phyloP scores from a whole-genome alignment of 139 green algal species.

The Coelastrella sp. region DNA sequence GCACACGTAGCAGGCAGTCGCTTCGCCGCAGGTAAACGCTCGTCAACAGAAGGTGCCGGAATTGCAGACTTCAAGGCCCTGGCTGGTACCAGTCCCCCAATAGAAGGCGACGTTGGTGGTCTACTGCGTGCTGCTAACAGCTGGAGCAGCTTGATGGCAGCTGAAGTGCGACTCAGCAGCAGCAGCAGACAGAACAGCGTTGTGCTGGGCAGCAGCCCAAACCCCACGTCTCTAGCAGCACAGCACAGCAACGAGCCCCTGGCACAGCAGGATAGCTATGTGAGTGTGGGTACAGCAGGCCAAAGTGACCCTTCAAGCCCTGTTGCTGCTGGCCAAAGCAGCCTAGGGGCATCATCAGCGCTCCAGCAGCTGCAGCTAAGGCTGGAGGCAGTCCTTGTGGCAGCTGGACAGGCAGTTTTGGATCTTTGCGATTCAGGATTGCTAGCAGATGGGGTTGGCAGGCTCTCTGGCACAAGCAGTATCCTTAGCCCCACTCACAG shows the following conservation, averaged over 20 bases:
- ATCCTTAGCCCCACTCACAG: background rate
- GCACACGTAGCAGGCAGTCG: background rate
- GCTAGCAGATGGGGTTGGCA: background rate
- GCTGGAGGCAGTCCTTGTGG: conserved; percentile 36
- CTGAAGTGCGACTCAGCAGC: background rate
- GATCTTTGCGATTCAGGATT: background rate
- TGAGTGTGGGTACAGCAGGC: background rate
- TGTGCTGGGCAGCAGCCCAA: conserved; percentile 14
- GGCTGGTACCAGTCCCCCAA: conserved; percentile 9
- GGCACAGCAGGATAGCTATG: background rate
- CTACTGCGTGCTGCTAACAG: conserved; percentile 34
- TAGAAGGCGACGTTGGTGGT: background rate
- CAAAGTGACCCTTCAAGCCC: background rate
- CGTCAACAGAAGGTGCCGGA: background rate
- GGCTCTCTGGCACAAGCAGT: background rate
- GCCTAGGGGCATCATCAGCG: background rate
- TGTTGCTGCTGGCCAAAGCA: background rate
- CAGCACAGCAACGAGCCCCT: background rate
- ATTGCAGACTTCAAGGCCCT: background rate
- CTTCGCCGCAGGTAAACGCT: conserved; percentile 4
- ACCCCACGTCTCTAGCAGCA: background rate
- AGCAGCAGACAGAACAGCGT: conserved; percentile 27
- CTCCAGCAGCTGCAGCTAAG: conserved; percentile 3
- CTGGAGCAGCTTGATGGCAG: conserved; percentile 15
- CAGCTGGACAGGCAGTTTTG: conserved; percentile 10